Evolutionary conservation across 2,329 filamentous ascomycete genomes (phyloP).

Genomic region (Ophiocordyceps polyrhachis-furcata): DNA sequence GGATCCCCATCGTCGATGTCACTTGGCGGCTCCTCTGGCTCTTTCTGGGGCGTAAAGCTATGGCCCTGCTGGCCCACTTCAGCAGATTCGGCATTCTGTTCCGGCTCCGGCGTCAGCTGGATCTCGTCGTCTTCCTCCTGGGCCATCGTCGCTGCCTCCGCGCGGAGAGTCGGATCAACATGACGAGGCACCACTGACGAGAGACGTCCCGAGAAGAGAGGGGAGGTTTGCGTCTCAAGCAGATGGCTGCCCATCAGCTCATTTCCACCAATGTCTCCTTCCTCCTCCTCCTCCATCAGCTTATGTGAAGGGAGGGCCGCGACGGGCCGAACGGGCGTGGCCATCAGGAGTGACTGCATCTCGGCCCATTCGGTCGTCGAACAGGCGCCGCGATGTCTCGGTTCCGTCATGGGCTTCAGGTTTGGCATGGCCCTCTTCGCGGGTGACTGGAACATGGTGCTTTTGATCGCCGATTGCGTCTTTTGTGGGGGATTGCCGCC

Average conservation of each 20-base stretch:
- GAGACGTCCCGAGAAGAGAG: slow-evolving; percentile 22
- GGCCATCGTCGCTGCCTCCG: slow-evolving; percentile 14
- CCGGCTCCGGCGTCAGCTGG: background rate
- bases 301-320: slow-evolving; percentile 15
- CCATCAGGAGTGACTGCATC: slow-evolving; percentile 18
- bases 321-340: slow-evolving; percentile 10
- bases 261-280: slow-evolving; percentile 3
- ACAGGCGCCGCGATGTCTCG: slow-evolving; percentile 6
- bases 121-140: slow-evolving; percentile 6
- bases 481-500: slow-evolving; percentile 10
- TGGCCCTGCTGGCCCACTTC: background rate
- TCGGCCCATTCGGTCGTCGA: slow-evolving; percentile 12
- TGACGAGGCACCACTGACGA: slow-evolving; percentile 25
- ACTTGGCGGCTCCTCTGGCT: background rate
- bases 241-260: slow-evolving; percentile 16
- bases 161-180: slow-evolving; percentile 18
- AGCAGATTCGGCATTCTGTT: background rate
- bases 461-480: slow-evolving; percentile 23
- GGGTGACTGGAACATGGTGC: slow-evolving; percentile 31
- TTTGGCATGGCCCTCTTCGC: slow-evolving; percentile 25
- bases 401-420: slow-evolving; percentile 14
- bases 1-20: slow-evolving; percentile 3
- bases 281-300: slow-evolving; percentile 18
- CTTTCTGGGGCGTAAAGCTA: background rate
- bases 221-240: slow-evolving; percentile 13